A percentile compares a stretch with the other conserved stretches of the same genome.
Conservation (phyloP, 257 asterid genomes). For the Solanum pennellii region DNA sequence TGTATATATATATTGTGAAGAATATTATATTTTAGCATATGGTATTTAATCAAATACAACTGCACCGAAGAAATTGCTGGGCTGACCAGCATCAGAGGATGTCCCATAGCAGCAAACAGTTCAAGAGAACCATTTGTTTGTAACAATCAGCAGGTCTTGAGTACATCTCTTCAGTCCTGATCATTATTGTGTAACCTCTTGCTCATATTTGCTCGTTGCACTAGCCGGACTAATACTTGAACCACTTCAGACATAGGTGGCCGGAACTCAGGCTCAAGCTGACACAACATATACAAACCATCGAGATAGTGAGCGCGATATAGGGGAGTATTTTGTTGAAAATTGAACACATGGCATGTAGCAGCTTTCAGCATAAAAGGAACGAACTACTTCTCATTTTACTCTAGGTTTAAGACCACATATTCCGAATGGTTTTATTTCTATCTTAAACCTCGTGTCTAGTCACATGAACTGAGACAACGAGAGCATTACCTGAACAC, state of each 20-base stretch:
- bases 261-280: constrained; percentile 96
- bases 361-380: background rate
- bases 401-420: background rate
- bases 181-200: background rate
- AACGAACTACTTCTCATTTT: background rate
- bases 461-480: background rate
- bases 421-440: background rate
- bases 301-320: background rate
- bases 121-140: background rate
- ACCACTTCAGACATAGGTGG: constrained; percentile 99
- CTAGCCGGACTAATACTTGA: constrained; percentile 80
- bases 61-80: background rate
- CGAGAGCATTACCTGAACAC: constrained; percentile 56
- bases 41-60: background rate
- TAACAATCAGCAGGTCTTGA: background rate
- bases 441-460: background rate
- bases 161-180: background rate
- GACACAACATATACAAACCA: constrained; percentile 1
- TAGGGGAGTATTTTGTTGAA: background rate
- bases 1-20: background rate
- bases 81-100: background rate
- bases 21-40: background rate
- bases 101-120: background rate
- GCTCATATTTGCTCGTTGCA: constrained; percentile 34
- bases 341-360: background rate